These are phyloP conservation scores for Lantana camara DNA, from an alignment of 257 asterid species.

Conservation along the genomic window DNA sequence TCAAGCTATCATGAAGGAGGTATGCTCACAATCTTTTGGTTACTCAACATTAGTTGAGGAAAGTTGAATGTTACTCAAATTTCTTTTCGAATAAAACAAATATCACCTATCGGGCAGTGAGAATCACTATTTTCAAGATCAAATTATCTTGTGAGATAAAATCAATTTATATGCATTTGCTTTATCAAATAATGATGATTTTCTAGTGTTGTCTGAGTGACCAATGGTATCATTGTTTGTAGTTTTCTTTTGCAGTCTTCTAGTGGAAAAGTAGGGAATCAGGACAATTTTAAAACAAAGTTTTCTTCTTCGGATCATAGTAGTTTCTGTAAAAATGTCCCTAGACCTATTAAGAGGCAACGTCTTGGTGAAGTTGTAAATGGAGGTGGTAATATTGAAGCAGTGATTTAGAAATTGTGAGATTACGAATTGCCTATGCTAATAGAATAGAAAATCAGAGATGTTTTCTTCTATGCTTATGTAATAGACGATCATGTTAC, in stretches of 20 bases:
- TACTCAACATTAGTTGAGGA: conserved; percentile 20
- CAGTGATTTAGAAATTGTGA: too few relatives aligned
- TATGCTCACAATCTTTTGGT: conserved; percentile 34
- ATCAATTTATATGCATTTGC: conserved; percentile 1
- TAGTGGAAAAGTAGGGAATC: conserved; percentile 63
- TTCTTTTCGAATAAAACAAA: conserved; percentile 19
- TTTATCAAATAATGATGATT: conserved; percentile 6
- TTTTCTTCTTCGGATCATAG: conserved; percentile 60
- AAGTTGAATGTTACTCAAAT: background rate
- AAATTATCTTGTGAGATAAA: background rate
- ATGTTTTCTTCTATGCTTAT: too few relatives aligned
- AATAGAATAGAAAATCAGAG: too few relatives aligned
- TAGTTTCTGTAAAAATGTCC: conserved; percentile 39
- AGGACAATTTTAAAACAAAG: conserved; percentile 49
- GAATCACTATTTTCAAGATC: background rate
- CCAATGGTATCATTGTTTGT: conserved; percentile 23
- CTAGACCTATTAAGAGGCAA: conserved; percentile 82
- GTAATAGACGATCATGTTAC: too few relatives aligned
- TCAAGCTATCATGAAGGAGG: conserved; percentile 94
- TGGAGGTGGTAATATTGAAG: conserved; percentile 53
- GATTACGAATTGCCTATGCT: too few relatives aligned
- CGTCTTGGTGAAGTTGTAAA: conserved; percentile 60
- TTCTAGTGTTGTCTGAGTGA: conserved; percentile 19
- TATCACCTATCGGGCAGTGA: conserved; percentile 21
- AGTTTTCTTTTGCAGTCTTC: conserved; percentile 70